A percentile compares a stretch with the other conserved stretches of the same genome.
These are phyloP conservation scores for Solanum chiquidenum DNA, from an alignment of 257 asterid species.

Conservation along the genomic window DNA sequence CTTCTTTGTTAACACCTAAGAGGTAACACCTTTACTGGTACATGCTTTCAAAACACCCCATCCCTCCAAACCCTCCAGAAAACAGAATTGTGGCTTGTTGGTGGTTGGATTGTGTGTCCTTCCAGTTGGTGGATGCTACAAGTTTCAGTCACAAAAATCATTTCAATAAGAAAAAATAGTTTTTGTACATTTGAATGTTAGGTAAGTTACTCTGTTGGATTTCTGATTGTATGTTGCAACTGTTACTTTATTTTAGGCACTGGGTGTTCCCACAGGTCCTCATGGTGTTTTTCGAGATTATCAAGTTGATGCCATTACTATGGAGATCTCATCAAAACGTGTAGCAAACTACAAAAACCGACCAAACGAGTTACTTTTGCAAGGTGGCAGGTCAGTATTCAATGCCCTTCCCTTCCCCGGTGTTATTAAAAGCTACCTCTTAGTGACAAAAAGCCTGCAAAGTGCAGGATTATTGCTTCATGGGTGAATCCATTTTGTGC, in stretches of 20 bases:
- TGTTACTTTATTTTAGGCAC: conserved; percentile 39
- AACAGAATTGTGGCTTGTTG: not conserved
- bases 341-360: conserved; percentile 36
- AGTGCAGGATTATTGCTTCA: not conserved
- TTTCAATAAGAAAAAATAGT: not conserved
- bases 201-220: not conserved
- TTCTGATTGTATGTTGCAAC: not conserved
- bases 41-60: not conserved
- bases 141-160: not conserved
- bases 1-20: not conserved
- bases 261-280: conserved; percentile 94
- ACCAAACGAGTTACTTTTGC: conserved; percentile 44
- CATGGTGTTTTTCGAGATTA: conserved; percentile 97
- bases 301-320: conserved; percentile 89
- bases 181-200: not conserved
- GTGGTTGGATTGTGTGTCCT: not conserved
- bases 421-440: not conserved
- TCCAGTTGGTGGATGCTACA: not conserved
- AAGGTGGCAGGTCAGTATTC: conserved; percentile 64
- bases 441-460: not conserved
- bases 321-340: conserved; percentile 61
- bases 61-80: not conserved
- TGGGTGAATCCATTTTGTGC: not conserved
- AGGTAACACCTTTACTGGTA: not conserved
- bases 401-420: not conserved